Evolutionary conservation across 129 eudicot genomes (phyloP), one percentile per base, ranked within the genome.

Genomic region (Pittosporum tobira): DNA sequence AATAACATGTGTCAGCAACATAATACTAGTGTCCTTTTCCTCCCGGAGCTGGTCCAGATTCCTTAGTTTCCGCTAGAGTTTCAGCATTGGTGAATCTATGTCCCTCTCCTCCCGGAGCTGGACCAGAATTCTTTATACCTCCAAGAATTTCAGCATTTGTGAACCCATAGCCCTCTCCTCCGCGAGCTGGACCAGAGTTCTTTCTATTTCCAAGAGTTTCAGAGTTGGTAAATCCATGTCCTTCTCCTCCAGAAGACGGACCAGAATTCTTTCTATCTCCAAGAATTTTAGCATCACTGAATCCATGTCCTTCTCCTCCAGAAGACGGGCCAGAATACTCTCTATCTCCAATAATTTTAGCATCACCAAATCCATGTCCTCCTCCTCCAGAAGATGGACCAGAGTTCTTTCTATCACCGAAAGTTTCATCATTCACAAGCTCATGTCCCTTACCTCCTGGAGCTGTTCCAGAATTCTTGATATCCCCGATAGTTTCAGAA

Each of bases 181-280:
- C 81, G 15, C 52, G 34, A 36, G 68, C 61, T 6, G 78, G 73
- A 43, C 80, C 71, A 49, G 75, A 58, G 49, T 45, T 62, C 15
- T 5, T 22, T 3, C n/a, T n/a, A n/a, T 5, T 9, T 2, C 25
- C 29, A 11, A 21, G 25, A 5, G 31, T 11, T 48, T 30, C 66
- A n/a, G n/a, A n/a, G n/a, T n/a, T n/a, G n/a, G n/a, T n/a, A n/a
- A n/a, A n/a, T n/a, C n/a, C n/a, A n/a, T n/a, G n/a, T n/a, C n/a
- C n/a, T n/a, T n/a, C n/a, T n/a, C n/a, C n/a, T n/a, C n/a, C n/a
- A n/a, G n/a, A n/a, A n/a, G n/a, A n/a, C n/a, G n/a, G n/a, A n/a
- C n/a, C n/a, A n/a, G n/a, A n/a, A n/a, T n/a, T n/a, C n/a, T n/a
- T n/a, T n/a, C n/a, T n/a, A n/a, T n/a, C n/a, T n/a, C n/a, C n/a